These are phyloP conservation scores for Oryza longistaminata DNA, from an alignment of 176 grass and related monocot species.

Conservation along the genomic window DNA sequence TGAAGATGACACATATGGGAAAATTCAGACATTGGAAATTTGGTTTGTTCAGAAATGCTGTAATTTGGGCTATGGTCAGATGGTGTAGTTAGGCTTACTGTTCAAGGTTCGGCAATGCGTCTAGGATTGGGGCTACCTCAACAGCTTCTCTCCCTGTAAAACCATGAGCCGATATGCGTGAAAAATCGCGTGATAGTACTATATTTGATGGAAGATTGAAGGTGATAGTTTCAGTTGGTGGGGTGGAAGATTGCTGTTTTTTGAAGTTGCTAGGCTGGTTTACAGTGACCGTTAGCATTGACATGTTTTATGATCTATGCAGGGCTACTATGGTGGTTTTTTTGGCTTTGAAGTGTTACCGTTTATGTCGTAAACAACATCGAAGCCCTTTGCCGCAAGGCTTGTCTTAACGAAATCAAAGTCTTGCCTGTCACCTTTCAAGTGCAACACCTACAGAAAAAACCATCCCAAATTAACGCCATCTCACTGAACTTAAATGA, in stretches of 20 bases:
- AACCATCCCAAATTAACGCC: not conserved
- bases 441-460: slow-evolving; percentile 66
- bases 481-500: not conserved
- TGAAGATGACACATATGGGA: slow-evolving; percentile 31
- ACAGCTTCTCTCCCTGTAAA: slow-evolving; percentile 78
- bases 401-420: slow-evolving; percentile 94
- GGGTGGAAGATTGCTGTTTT: not conserved
- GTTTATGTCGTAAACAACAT: slow-evolving; percentile 95
- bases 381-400: slow-evolving; percentile 71
- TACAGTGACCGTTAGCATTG: not conserved
- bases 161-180: not conserved
- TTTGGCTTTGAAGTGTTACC: slow-evolving; percentile 36
- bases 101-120: slow-evolving; percentile 82
- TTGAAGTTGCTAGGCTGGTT: not conserved
- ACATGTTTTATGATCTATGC: not conserved
- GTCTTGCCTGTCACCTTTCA: slow-evolving; percentile 92
- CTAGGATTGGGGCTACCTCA: slow-evolving; percentile 79
- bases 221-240: not conserved
- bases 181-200: not conserved
- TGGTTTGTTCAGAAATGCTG: not conserved
- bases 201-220: not conserved
- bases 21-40: slow-evolving; percentile 5
- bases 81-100: slow-evolving; percentile 59
- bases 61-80: not conserved
- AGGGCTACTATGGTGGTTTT: not conserved